A percentile compares a stretch with the other conserved stretches of the same genome.
Conservation (phyloP, 192 early-diverging fungal genomes). For the Backusella liffmaniae region DNA sequence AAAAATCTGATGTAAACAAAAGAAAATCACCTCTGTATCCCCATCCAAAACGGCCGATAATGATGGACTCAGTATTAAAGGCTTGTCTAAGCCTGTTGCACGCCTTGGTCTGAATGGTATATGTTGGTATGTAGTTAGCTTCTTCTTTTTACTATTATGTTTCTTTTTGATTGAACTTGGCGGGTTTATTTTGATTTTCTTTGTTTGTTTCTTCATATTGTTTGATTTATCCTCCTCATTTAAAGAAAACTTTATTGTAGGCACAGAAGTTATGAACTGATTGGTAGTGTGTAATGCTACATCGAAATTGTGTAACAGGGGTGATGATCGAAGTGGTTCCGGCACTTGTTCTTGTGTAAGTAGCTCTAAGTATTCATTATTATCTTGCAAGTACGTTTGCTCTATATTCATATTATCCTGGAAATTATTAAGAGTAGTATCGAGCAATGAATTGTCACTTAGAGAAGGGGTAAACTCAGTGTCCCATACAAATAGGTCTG, state of each 20-base stretch:
- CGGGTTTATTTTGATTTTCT: background rate
- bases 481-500: conserved; percentile 4
- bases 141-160: conserved; percentile 19
- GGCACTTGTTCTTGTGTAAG: background rate
- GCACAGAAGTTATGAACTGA: background rate
- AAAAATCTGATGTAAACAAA: background rate
- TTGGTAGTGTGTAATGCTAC: background rate
- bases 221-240: background rate
- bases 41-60: conserved; percentile 45
- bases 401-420: background rate
- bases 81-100: conserved; percentile 46
- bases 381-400: background rate
- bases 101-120: conserved; percentile 37
- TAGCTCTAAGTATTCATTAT: background rate
- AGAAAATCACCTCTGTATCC: conserved; percentile 32
- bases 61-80: conserved; percentile 42
- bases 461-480: background rate
- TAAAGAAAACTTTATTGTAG: background rate
- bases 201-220: background rate
- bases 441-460: background rate
- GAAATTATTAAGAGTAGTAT: background rate
- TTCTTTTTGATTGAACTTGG: background rate
- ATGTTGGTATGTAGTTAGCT: conserved; percentile 19
- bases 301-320: background rate
- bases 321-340: background rate